These are phyloP conservation scores for Termitomyces sp. DNA, from an alignment of 768 basidiomycete genomes.

Conservation along the genomic window DNA sequence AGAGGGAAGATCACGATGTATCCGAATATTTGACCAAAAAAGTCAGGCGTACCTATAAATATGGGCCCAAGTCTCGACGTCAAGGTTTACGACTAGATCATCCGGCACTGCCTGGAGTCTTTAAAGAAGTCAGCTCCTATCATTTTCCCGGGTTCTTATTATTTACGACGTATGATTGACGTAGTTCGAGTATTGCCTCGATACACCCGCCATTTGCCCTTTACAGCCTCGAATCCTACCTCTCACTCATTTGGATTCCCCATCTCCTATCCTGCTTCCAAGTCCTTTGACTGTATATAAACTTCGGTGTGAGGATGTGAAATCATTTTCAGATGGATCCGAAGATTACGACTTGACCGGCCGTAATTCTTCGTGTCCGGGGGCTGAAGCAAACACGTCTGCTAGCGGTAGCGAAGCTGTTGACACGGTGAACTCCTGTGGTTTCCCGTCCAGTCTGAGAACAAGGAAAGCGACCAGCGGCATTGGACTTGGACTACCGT, in stretches of 20 bases:
- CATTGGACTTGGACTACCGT: constrained; percentile 11
- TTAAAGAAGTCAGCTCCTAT: neutral
- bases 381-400: neutral
- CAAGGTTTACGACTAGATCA: neutral
- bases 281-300: neutral
- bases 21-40: neutral
- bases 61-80: neutral
- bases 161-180: neutral
- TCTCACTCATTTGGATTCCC: neutral
- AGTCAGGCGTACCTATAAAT: neutral
- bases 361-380: neutral
- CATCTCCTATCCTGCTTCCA: constrained; percentile 12
- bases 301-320: neutral
- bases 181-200: neutral
- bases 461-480: constrained; percentile 6
- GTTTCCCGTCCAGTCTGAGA: neutral
- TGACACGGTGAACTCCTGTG: neutral
- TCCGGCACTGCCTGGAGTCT: neutral
- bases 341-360: neutral
- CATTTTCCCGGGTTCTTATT: neutral
- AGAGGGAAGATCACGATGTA: constrained; percentile 3
- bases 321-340: neutral
- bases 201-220: neutral
- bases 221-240: constrained; percentile 5
- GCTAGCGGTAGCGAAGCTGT: neutral